Base-by-base conservation (phyloP, 257 asterid genomes). In the Buddleja alternifolia region DNA sequence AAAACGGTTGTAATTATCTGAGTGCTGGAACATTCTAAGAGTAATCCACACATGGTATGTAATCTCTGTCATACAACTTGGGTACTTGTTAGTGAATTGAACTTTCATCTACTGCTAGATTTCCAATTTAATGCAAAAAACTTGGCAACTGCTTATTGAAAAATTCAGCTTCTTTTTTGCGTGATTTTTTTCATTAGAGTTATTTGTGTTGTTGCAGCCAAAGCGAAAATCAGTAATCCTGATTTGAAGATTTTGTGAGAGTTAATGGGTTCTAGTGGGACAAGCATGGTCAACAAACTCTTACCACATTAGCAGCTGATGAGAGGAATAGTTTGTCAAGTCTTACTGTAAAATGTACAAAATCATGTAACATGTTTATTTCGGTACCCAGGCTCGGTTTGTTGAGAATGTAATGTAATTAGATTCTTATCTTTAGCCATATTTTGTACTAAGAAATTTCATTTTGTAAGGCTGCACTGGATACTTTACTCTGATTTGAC, bases 161-260 rank as follows among this genome's bases (percentile, higher is more conserved):
- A 44, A 44, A 41, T 41, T 4, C 46, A 44, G 51, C 5, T 2
- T 44, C 17, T n/a, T 50, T 21, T 29, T 20, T 14, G 42, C 59
- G 16, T 2, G 2, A 29, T 29, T 29, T 59, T 57, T 52, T 62
- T 67, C 42, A 66, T 63, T 15, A 36, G 63, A 62, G 21, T 29
- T 48, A 14, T 44, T 45, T 58, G 32, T 14, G 32, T 37, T 46
- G 14, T 68, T 72, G 73, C 79, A 75, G 79, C 82, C 80, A 21
- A 84, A 83, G 82, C 66, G 77, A 54, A 85, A 59, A 73, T 58
- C 77, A 2, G 57, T 80, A 17, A 12, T 73, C 17, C 62, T 74
- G 69, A 75, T 83, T 40, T 81, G 80, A 84, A 63, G 67, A 47
- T 39, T 48, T 23, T 17, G 4, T 4, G 23, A 9, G 51, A n/a